Conservation (phyloP, 306 rosid species). For the Calophaca sinica region DNA sequence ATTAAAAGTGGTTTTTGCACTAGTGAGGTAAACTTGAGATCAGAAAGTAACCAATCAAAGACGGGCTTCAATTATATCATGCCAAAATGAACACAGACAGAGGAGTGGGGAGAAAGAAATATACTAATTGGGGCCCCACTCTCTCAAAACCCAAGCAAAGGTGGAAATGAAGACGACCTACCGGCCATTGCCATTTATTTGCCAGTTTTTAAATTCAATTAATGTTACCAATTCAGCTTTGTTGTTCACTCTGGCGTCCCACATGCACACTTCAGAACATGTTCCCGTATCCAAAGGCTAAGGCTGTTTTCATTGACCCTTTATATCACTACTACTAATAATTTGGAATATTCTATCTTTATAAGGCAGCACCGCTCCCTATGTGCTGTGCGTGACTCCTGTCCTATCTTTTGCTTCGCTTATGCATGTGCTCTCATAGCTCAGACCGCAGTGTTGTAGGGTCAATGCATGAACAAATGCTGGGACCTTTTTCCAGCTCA, state of each 20-base stretch:
- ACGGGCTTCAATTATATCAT: no score
- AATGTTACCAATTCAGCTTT: conserved; percentile 29
- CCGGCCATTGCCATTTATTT: neutral
- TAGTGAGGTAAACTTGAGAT: no score
- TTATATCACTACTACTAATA: conserved; percentile 22
- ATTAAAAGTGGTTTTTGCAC: no score
- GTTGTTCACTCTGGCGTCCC: conserved; percentile 31
- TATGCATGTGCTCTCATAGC: conserved; percentile 61
- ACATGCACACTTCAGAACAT: conserved; percentile 45
- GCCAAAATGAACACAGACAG: neutral
- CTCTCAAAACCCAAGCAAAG: neutral
- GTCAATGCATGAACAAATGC: conserved; percentile 49
- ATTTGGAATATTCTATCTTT: conserved; percentile 46
- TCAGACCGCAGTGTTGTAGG: conserved; percentile 50
- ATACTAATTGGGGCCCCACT: neutral
- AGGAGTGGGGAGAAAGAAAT: neutral
- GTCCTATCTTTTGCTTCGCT: neutral
- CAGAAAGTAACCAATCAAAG: no score
- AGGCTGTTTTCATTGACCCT: conserved; percentile 17
- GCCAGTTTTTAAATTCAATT: neutral
- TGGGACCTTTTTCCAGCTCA: conserved; percentile 47
- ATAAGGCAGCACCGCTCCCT: neutral
- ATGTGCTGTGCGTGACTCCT: neutral
- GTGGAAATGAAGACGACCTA: neutral
- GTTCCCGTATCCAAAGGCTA: conserved; percentile 33